Evolutionary conservation across 2,329 filamentous ascomycete species (phyloP).

Genomic region (Calonectria montana): DNA sequence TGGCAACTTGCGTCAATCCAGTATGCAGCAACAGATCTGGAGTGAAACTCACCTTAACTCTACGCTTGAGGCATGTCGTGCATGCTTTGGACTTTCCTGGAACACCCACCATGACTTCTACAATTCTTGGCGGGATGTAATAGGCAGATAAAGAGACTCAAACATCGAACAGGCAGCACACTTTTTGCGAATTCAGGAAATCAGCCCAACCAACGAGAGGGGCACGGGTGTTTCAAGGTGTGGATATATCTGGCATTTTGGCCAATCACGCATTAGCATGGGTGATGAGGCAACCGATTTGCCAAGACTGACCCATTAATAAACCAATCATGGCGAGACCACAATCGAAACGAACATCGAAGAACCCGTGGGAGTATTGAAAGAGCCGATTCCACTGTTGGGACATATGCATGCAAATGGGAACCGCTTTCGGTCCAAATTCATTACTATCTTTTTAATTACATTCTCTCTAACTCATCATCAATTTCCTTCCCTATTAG

Average conservation of each 20-base stretch:
- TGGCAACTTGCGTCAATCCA: neutral
- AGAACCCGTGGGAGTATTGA: neutral
- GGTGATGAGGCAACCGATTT: no score
- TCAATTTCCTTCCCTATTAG: slow-evolving; percentile 97
- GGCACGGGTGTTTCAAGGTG: no score
- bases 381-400: neutral
- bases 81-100: neutral
- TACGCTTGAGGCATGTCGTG: neutral
- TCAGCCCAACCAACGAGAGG: no score
- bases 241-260: no score
- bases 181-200: no score
- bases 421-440: neutral
- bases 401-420: neutral
- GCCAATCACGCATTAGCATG: no score
- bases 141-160: no score
- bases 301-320: no score
- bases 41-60: neutral
- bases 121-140: no score
- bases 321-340: no score
- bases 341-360: no score
- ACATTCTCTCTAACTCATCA: slow-evolving; percentile 93
- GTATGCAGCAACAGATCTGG: neutral
- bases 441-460: slow-evolving; percentile 40
- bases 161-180: no score
- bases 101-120: neutral